Conservation (phyloP, 1,284 basidiomycete genomes). For the Cryptococcus floricola region DNA sequence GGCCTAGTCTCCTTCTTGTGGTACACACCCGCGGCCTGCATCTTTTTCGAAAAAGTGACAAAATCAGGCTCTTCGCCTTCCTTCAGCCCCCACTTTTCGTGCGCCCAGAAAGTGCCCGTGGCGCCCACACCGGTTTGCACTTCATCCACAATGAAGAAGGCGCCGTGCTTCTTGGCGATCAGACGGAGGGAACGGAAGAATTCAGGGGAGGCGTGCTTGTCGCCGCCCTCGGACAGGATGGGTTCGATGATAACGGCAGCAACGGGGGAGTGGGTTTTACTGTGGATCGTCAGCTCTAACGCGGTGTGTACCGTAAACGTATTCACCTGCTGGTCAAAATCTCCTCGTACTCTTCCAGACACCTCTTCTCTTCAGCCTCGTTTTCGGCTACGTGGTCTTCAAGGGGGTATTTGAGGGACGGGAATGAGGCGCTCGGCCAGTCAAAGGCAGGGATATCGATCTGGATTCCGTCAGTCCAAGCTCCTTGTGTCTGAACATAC, state of each 20-base stretch:
- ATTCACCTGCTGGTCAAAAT: conserved; percentile 38
- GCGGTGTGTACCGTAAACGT: not conserved
- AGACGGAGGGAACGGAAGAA: conserved; percentile 55
- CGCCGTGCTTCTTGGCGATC: conserved; percentile 53
- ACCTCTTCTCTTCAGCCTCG: conserved; percentile 42
- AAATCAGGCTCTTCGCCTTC: conserved; percentile 53
- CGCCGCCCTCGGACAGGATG: conserved; percentile 57
- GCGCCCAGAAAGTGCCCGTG: conserved; percentile 58
- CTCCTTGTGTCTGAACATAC: conserved; percentile 21
- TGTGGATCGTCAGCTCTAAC: conserved; percentile 11
- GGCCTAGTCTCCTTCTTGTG: conserved; percentile 54
- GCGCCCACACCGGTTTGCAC: conserved; percentile 57
- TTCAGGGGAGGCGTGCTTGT: conserved; percentile 54
- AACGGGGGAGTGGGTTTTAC: conserved; percentile 50
- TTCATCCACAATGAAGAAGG: conserved; percentile 55
- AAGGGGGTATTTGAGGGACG: conserved; percentile 55
- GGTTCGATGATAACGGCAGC: conserved; percentile 58
- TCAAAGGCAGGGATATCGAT: conserved; percentile 58
- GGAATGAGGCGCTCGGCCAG: conserved; percentile 56
- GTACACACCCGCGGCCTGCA: conserved; percentile 54
- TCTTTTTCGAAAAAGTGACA: conserved; percentile 56
- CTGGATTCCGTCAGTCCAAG: conserved; percentile 13
- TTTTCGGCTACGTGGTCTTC: conserved; percentile 54
- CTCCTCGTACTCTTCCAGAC: conserved; percentile 40
- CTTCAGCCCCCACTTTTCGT: conserved; percentile 55